Conservation (phyloP, 1,284 basidiomycete species). For the Cystobasidiaceae sp. region DNA sequence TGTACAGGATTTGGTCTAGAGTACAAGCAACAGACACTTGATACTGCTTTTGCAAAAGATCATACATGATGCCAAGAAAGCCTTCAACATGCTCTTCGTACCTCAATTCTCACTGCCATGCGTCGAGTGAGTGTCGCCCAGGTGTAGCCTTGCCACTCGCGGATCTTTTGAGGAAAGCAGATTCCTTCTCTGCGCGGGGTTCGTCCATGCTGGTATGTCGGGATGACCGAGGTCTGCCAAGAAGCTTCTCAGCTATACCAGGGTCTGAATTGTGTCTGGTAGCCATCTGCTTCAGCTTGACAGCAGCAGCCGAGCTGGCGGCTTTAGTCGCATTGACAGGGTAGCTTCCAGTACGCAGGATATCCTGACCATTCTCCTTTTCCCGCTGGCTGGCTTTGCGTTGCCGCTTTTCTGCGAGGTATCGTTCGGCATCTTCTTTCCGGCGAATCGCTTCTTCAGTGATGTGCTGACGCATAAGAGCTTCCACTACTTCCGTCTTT, state of each 20-base stretch:
- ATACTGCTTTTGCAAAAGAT: too few relatives aligned
- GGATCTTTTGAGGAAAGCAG: too few relatives aligned
- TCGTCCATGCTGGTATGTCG: conserved; percentile 1
- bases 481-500: conserved; percentile 32
- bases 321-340: neutral
- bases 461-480: conserved; percentile 22
- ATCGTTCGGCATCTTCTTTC: conserved; percentile 29
- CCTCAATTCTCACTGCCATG: too few relatives aligned
- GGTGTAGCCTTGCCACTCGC: too few relatives aligned
- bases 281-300: conserved; percentile 5
- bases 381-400: neutral
- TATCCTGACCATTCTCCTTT: too few relatives aligned
- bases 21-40: too few relatives aligned
- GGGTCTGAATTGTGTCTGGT: neutral
- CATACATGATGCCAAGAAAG: too few relatives aligned
- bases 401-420: neutral
- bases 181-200: neutral
- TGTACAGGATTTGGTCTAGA: too few relatives aligned
- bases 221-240: conserved; percentile 2
- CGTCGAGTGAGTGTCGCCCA: too few relatives aligned
- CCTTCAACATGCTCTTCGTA: too few relatives aligned
- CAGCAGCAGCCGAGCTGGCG: neutral
- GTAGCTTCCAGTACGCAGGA: conserved; percentile 1
- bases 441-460: conserved; percentile 32
- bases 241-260: neutral